phyloP scores from a whole-genome alignment of 345 rosid species.

The Ceriops decandra region DNA sequence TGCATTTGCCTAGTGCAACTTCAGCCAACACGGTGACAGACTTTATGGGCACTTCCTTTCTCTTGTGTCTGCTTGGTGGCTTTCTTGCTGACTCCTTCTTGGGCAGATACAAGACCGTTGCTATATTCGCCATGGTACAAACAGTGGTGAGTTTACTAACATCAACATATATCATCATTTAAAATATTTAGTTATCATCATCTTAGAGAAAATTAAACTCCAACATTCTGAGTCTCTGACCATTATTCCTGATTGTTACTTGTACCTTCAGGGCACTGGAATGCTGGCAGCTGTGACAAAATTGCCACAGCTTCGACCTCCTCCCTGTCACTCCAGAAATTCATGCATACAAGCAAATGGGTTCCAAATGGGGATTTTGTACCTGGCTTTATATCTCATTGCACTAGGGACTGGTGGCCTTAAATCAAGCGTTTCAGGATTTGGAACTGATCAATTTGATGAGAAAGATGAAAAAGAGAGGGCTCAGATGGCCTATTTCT shows the following conservation, averaged over 20 bases:
- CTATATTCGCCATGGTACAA: constrained; percentile 61
- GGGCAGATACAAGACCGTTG: constrained; percentile 64
- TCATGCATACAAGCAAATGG: constrained; percentile 51
- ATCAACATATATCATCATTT: too few relatives aligned
- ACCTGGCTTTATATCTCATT: constrained; percentile 50
- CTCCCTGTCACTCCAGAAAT: constrained; percentile 40
- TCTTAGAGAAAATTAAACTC: neutral
- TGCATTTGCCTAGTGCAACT: constrained; percentile 56
- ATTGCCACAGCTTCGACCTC: constrained; percentile 64
- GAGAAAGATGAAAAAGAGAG: constrained; percentile 57
- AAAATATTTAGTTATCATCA: too few relatives aligned
- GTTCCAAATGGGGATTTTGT: constrained; percentile 69
- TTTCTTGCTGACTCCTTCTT: constrained; percentile 65
- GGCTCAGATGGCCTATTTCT: constrained; percentile 56
- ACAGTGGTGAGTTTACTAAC: constrained; percentile 37
- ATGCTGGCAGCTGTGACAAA: constrained; percentile 53
- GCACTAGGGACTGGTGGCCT: constrained; percentile 71
- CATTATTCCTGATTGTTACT: neutral
- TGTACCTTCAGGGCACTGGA: constrained; percentile 60
- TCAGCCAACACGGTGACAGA: constrained; percentile 64
- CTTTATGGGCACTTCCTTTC: constrained; percentile 62
- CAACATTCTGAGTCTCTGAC: neutral
- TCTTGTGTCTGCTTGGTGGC: constrained; percentile 60
- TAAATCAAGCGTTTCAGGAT: constrained; percentile 65
- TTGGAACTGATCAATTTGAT: constrained; percentile 66